Base-by-base conservation (phyloP, 2,329 filamentous ascomycete genomes). In the Cladosporium sp. region DNA sequence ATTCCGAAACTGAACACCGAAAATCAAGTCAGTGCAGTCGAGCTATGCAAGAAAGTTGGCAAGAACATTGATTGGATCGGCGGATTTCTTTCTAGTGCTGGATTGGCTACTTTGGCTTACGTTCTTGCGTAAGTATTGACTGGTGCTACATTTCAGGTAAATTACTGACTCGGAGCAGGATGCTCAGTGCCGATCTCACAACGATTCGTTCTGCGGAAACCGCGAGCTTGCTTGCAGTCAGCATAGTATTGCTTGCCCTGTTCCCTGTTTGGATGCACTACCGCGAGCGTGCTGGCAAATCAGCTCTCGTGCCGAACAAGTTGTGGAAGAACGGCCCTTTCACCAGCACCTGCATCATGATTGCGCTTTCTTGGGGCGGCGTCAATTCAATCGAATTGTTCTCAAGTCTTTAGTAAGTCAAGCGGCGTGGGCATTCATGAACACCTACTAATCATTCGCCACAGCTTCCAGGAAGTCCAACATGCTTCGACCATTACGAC, bases 261-360 rank as follows among this genome's bases (percentile, higher is more conserved):
- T 90, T 89, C 71, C 75, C 84, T 52, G 73, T 77, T 11, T 89
- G 87, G 87, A 81, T 87, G 65, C 78, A 80, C n/a, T 77, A 79
- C 3, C 84, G 84, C 59, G 82, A 84, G 59, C 77, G 75, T 11
- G 71, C 74, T 0, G 77, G 78, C 8, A 78, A 78, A 1, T 83
- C 86, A 4, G 86, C 86, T 0, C 74, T 90, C 8, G 88, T 90
- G 21, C 87, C 87, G 0, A 89, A 89, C 72, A 83, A 82, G 0
- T 75, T 90, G 0, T 90, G 88, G 88, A 80, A 77, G 10, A 88
- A 86, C 51, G 72, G 74, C 0, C 74, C 82, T 8, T 90, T 90
- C 70, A 83, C 85, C 0, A 81, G 77, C 26, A 83, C 87, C 26
- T 89, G 87, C 69, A 70, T 83, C 3, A 69, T 67, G 34, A 76